Percentiles rank a stretch among this genome's conserved stretches.
Evolutionary conservation across 2,329 filamentous ascomycete genomes (phyloP).

Genomic region (Ustulina deusta): DNA sequence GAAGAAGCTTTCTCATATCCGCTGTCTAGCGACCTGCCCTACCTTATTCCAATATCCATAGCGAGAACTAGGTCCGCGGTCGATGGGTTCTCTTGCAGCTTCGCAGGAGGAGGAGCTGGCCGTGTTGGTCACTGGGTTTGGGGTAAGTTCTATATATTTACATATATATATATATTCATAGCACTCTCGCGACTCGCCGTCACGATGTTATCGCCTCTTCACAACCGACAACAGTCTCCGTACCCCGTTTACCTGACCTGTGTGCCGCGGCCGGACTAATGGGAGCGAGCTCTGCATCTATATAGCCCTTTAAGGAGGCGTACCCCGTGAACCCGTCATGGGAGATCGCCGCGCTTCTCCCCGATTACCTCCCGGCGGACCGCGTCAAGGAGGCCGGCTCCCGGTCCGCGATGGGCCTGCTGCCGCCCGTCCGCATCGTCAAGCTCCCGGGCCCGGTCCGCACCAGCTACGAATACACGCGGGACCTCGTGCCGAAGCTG

Average conservation of each 20-base stretch:
- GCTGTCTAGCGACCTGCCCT: conserved; percentile 1
- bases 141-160: conserved; percentile 55
- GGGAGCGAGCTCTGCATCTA: conserved; percentile 29
- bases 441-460: conserved; percentile 75
- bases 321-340: conserved; percentile 83
- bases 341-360: conserved; percentile 79
- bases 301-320: conserved; percentile 80
- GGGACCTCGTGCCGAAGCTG: conserved; percentile 71
- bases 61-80: neutral
- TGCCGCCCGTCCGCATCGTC: conserved; percentile 69
- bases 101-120: conserved; percentile 62
- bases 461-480: conserved; percentile 77
- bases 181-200: neutral
- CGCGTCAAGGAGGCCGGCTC: conserved; percentile 55
- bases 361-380: conserved; percentile 69
- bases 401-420: conserved; percentile 51
- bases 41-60: conserved; percentile 11
- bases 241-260: neutral
- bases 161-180: conserved; percentile 43
- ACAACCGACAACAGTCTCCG: neutral
- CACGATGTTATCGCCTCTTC: conserved; percentile 20
- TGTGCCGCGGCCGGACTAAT: conserved; percentile 23
- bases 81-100: conserved; percentile 50
- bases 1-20: conserved; percentile 3
- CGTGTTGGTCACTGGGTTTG: conserved; percentile 72